A percentile compares a stretch with the other conserved stretches of the same genome.
phyloP scores from a whole-genome alignment of 192 early-diverging fungal species.

The Fimicolochytrium jonesii region DNA sequence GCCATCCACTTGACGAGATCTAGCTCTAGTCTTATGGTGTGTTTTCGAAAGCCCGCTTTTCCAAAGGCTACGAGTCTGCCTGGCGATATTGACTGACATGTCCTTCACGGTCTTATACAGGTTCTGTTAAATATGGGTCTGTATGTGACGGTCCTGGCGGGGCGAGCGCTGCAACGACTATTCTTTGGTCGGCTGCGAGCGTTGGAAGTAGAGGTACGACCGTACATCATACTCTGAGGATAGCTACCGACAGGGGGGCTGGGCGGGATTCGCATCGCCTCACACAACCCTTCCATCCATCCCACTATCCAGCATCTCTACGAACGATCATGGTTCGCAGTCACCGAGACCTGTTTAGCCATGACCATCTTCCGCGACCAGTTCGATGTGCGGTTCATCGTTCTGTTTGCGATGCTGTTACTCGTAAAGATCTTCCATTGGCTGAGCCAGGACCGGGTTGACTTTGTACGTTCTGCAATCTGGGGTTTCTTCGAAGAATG shows the following conservation, averaged over 20 bases:
- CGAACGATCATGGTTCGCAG: conserved; percentile 94
- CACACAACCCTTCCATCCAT: too few species aligned
- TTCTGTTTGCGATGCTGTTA: conserved; percentile 81
- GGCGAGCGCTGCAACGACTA: conserved; percentile 68
- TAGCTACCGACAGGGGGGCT: too few species aligned
- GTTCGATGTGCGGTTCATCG: conserved; percentile 81
- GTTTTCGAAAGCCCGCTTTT: neutral
- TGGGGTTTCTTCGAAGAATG: too few species aligned
- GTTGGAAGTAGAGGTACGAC: conserved; percentile 91
- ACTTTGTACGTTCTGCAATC: conserved; percentile 65
- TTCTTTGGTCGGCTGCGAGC: conserved; percentile 92
- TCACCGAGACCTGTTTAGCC: conserved; percentile 94
- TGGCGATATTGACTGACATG: neutral
- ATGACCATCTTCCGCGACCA: conserved; percentile 96
- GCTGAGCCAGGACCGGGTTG: conserved; percentile 87
- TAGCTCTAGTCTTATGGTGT: conserved; percentile 81
- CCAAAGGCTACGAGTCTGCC: neutral
- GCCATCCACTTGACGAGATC: conserved; percentile 87
- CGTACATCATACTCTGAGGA: too few species aligned
- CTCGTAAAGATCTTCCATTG: conserved; percentile 97
- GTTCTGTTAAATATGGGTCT: conserved; percentile 77
- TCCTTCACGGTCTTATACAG: conserved; percentile 27
- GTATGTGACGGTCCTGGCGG: conserved; percentile 73
- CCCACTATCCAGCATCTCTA: conserved; percentile 92
- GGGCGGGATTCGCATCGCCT: too few species aligned